These are phyloP conservation scores for Metschnikowia kofuensis DNA, from an alignment of 805 yeast species.

Conservation along the genomic window DNA sequence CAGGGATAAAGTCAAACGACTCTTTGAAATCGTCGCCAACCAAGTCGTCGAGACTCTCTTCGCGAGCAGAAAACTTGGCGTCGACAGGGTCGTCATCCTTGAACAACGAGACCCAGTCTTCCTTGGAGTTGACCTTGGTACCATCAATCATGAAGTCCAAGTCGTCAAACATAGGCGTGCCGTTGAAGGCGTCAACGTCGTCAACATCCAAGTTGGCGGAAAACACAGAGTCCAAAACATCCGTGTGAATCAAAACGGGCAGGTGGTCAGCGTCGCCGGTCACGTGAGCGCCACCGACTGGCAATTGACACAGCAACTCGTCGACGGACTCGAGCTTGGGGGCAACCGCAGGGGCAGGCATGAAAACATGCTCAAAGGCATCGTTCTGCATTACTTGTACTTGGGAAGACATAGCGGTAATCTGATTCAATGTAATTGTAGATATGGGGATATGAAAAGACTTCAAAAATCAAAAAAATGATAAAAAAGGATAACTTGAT, in stretches of 20 bases:
- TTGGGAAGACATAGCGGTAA: constrained; percentile 16
- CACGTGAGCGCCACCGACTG: constrained; percentile 16
- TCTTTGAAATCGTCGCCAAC: constrained; percentile 21
- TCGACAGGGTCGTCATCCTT: constrained; percentile 21
- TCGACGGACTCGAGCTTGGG: constrained; percentile 21
- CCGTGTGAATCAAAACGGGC: constrained; percentile 52
- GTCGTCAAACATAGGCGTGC: constrained; percentile 62
- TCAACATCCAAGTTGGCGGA: constrained; percentile 35
- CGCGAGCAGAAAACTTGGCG: constrained; percentile 10
- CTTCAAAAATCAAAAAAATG: constrained; percentile 7
- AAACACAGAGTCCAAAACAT: constrained; percentile 52
- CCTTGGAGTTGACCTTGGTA: constrained; percentile 35
- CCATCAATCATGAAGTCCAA: constrained; percentile 42
- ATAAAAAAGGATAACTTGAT: constrained; percentile 25
- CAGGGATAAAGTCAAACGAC: constrained; percentile 19
- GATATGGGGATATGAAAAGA: neutral
- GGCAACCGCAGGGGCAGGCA: constrained; percentile 12
- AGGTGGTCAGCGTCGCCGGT: constrained; percentile 24
- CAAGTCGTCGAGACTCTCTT: constrained; percentile 20
- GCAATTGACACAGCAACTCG: constrained; percentile 27
- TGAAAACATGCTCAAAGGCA: constrained; percentile 14
- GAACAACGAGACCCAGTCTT: constrained; percentile 65
- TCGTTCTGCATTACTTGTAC: constrained; percentile 17
- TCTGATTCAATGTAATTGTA: constrained; percentile 2
- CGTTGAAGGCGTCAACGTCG: constrained; percentile 28